A percentile compares a stretch with the other conserved stretches of the same genome.
Conservation (phyloP, 73 alveolate species). For the Tetrahymena borealis region DNA sequence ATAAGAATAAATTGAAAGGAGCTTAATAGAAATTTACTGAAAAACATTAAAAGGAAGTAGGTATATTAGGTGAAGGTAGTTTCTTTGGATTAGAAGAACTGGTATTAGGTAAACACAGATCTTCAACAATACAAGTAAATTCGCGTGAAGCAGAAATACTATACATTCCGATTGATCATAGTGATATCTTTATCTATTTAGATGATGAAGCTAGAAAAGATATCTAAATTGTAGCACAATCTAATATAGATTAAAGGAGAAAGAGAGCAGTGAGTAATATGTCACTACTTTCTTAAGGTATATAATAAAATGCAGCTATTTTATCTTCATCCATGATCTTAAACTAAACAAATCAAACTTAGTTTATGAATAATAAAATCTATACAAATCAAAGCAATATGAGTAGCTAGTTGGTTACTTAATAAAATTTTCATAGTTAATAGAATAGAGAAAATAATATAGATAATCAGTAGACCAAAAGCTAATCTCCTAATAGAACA, state of each 20-base stretch:
- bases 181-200: not conserved
- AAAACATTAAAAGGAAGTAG: not conserved
- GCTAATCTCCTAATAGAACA: too few species aligned
- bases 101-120: not conserved
- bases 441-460: too few species aligned
- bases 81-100: not conserved
- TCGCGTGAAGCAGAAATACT: not conserved
- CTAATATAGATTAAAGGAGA: not conserved
- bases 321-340: too few species aligned
- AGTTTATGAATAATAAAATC: too few species aligned
- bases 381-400: too few species aligned
- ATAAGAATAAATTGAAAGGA: not conserved
- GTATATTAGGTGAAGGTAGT: not conserved
- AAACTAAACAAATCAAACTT: too few species aligned
- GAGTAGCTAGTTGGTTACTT: too few species aligned
- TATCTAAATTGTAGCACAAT: not conserved
- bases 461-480: too few species aligned
- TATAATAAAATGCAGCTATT: too few species aligned
- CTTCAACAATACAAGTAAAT: not conserved
- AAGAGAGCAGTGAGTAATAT: not conserved
- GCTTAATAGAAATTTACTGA: not conserved
- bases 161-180: not conserved
- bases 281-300: too few species aligned
- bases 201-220: not conserved
- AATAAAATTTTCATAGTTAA: too few species aligned